These are phyloP conservation scores for Pseudogymnoascus sp. DNA, from an alignment of 2,329 filamentous ascomycete species.

Conservation along the genomic window DNA sequence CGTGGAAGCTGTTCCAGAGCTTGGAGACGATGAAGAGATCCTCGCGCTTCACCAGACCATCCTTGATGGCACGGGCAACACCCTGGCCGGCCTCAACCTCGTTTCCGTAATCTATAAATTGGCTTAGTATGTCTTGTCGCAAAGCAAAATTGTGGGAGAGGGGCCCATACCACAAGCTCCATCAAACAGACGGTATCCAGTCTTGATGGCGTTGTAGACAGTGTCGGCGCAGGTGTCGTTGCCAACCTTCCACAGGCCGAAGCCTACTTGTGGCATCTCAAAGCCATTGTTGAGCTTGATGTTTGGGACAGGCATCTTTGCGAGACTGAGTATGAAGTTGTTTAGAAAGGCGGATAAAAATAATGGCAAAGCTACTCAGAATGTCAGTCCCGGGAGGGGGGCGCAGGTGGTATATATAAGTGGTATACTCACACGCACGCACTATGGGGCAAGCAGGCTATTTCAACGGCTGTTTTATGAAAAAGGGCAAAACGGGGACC, in stretches of 20 bases:
- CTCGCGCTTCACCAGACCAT: constrained; percentile 71
- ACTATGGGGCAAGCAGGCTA: constrained; percentile 6
- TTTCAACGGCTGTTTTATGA: constrained; percentile 1
- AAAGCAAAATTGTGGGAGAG: not conserved
- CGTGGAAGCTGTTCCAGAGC: constrained; percentile 89
- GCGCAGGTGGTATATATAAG: constrained; percentile 2
- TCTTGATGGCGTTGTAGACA: constrained; percentile 58
- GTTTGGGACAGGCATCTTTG: constrained; percentile 27
- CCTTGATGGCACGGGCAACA: constrained; percentile 68
- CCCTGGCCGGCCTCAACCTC: constrained; percentile 71
- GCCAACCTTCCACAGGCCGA: constrained; percentile 63
- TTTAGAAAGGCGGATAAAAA: not conserved
- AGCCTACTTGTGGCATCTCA: constrained; percentile 52
- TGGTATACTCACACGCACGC: not conserved
- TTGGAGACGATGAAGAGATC: constrained; percentile 91
- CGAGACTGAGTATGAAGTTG: constrained; percentile 3
- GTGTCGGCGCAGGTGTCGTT: constrained; percentile 53
- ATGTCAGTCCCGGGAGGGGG: not conserved
- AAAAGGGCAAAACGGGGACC: not conserved
- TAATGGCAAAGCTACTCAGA: not conserved
- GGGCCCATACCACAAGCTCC: constrained; percentile 44
- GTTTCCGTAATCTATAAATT: constrained; percentile 64
- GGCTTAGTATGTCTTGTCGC: constrained; percentile 1
- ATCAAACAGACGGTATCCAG: constrained; percentile 52
- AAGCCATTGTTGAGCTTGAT: constrained; percentile 39